Evolutionary conservation across 345 rosid species (phyloP).

Genomic region (Ricinus communis): DNA sequence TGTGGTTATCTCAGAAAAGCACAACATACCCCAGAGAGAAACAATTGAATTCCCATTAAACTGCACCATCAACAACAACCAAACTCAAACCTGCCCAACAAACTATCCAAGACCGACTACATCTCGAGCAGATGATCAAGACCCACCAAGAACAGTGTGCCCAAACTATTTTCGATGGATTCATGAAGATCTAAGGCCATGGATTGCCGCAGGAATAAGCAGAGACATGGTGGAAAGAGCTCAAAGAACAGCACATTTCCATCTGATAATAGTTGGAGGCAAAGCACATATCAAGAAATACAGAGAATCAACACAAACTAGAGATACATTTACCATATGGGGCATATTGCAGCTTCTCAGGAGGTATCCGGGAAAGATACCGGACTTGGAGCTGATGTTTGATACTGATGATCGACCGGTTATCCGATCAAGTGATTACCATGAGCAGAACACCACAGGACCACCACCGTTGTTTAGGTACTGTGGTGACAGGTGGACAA

Average conservation of each 20-base stretch:
- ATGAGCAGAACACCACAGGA: conserved; percentile 23
- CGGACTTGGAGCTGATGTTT: conserved; percentile 81
- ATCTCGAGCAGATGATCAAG: not conserved
- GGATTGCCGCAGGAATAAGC: conserved; percentile 60
- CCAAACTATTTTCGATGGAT: conserved; percentile 66
- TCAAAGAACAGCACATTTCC: conserved; percentile 51
- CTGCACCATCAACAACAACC: conserved; percentile 3
- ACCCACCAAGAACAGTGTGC: not conserved
- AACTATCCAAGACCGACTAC: conserved; percentile 1
- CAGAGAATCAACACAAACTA: conserved; percentile 41
- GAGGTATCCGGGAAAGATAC: conserved; percentile 64
- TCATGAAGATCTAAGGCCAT: conserved; percentile 69
- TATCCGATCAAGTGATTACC: conserved; percentile 34
- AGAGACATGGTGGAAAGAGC: conserved; percentile 57
- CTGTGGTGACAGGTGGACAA: conserved; percentile 45
- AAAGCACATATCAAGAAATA: conserved; percentile 59
- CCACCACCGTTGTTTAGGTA: conserved; percentile 71
- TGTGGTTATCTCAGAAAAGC: not conserved
- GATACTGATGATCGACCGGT: conserved; percentile 54
- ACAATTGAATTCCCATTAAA: conserved; percentile 10
- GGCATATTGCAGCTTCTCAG: conserved; percentile 70
- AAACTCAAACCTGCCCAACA: conserved; percentile 17
- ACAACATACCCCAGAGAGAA: not conserved
- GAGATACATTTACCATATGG: conserved; percentile 64
- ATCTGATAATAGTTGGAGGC: conserved; percentile 55